Evolutionary conservation across 352 stramenopile species (phyloP), one percentile per base, ranked within the genome.

Genomic region (Pythium monospermum): DNA sequence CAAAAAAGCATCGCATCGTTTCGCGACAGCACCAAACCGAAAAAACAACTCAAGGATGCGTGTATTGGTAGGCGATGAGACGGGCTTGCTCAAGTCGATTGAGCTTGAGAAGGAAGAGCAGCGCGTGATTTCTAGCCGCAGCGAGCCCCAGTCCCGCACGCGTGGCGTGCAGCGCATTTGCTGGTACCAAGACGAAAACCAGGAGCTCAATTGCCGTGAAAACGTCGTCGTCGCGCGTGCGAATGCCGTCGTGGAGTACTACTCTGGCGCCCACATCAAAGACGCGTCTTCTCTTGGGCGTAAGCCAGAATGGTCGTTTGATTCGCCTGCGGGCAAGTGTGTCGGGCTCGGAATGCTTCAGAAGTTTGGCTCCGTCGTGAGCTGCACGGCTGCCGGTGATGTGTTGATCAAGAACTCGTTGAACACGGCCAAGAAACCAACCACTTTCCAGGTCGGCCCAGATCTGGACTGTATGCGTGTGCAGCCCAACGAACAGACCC

Each of bases 11-110:
- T 39, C 25, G 41, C 52, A 53, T 53, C 52, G 33, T 27, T 60
- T 60, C 52, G 43, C 19, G 41, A 10, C 22, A n/a, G 15, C 30
- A 30, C 12, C 15, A 19, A 11, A 37, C 11, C 21, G 8, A 22
- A 16, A 47, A 44, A 6, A 4, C 10, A 23, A 16, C 30, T 15
- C 16, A 25, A 71, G 16, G 7, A 91, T 92, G 78, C 78, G 77
- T 25, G 69, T 94, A 53, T 42, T 94, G 16, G 69, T 88, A 32
- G 83, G 72, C 44, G 83, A 94, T 65, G 83, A 94, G 63, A 91
- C 77, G 1, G 83, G 83, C 8, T 52, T 94, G 53, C 59, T 91
- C 61, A 94, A 94, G 76, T 86, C 72, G 27, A 70, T 91, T 23
- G 72, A 76, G 64, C 65, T 91, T 3, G 78, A 94, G 66, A 83